These are phyloP conservation scores for Ophiocordyceps polyrhachis-furcata DNA, from an alignment of 2,329 filamentous ascomycete species.

Conservation along the genomic window DNA sequence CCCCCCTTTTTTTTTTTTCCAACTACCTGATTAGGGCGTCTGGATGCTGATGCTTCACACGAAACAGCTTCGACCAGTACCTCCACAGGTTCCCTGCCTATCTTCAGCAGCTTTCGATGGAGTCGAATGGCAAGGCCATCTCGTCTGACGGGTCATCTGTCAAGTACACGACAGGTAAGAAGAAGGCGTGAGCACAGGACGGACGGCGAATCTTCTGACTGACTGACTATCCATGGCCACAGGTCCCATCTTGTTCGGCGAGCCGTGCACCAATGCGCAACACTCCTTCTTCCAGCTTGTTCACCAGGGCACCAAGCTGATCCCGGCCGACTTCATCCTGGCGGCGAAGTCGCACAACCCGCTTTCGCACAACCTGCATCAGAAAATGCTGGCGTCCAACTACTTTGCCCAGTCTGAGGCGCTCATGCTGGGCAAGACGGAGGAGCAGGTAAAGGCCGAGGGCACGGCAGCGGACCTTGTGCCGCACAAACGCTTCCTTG, in stretches of 20 bases:
- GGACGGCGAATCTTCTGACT: neutral
- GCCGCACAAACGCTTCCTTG: slow-evolving; percentile 98
- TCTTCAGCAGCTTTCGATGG: slow-evolving; percentile 97
- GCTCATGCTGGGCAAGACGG: slow-evolving; percentile 78
- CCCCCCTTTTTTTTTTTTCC: slow-evolving; percentile 10
- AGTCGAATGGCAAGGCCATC: slow-evolving; percentile 97
- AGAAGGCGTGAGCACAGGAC: slow-evolving; percentile 3
- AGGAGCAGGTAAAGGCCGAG: slow-evolving; percentile 61
- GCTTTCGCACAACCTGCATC: slow-evolving; percentile 77
- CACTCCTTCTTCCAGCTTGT: slow-evolving; percentile 99
- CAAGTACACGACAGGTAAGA: slow-evolving; percentile 79
- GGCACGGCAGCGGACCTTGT: slow-evolving; percentile 57
- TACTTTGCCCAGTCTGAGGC: slow-evolving; percentile 81
- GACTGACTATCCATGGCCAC: slow-evolving; percentile 6
- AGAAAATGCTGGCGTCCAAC: slow-evolving; percentile 88
- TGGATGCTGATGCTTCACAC: slow-evolving; percentile 1
- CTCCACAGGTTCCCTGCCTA: slow-evolving; percentile 98
- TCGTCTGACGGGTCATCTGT: slow-evolving; percentile 76
- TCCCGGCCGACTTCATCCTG: slow-evolving; percentile 94
- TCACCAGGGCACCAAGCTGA: slow-evolving; percentile 97
- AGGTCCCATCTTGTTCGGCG: slow-evolving; percentile 83
- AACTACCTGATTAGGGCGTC: neutral
- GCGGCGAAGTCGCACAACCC: slow-evolving; percentile 96
- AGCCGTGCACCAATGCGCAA: slow-evolving; percentile 97
- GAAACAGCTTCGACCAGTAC: slow-evolving; percentile 79